Conservation (phyloP, 2,329 filamentous ascomycete genomes). For the Stachybotrys echinatus region DNA sequence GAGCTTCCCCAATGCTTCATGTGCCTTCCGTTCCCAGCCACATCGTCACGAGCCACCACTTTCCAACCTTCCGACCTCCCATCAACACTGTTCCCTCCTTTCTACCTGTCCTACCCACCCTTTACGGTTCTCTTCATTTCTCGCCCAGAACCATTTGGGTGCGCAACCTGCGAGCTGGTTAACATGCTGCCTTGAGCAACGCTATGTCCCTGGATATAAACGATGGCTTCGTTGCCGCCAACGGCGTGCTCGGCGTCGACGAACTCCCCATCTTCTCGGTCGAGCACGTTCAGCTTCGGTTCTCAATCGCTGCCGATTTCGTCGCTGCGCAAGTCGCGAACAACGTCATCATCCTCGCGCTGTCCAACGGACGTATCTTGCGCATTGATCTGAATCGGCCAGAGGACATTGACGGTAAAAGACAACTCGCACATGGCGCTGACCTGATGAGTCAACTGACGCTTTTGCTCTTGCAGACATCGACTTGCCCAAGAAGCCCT, state of each 20-base stretch:
- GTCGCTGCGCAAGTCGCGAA: conserved; percentile 96
- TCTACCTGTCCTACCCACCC: too few relatives aligned
- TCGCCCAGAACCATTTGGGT: too few relatives aligned
- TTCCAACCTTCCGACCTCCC: too few relatives aligned
- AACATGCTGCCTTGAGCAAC: background rate
- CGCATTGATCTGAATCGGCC: conserved; percentile 91
- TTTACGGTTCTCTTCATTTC: too few relatives aligned
- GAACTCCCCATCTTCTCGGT: conserved; percentile 90
- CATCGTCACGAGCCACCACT: too few relatives aligned
- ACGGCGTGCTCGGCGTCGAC: conserved; percentile 52
- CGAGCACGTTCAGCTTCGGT: conserved; percentile 86
- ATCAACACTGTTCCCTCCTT: too few relatives aligned
- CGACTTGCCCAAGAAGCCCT: conserved; percentile 88
- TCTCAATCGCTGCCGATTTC: conserved; percentile 91
- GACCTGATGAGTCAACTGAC: background rate
- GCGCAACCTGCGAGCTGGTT: too few relatives aligned
- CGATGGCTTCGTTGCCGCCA: conserved; percentile 65
- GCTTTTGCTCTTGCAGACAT: conserved; percentile 60
- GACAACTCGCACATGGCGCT: too few relatives aligned
- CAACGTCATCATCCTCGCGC: conserved; percentile 87
- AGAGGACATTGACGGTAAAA: conserved; percentile 83
- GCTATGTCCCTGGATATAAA: conserved; percentile 30
- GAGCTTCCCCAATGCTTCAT: too few relatives aligned
- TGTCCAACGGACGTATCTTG: conserved; percentile 87
- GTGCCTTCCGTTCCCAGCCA: too few relatives aligned